Evolutionary conservation across 306 rosid genomes (phyloP).

Genomic region (Cucurbita moschata): DNA sequence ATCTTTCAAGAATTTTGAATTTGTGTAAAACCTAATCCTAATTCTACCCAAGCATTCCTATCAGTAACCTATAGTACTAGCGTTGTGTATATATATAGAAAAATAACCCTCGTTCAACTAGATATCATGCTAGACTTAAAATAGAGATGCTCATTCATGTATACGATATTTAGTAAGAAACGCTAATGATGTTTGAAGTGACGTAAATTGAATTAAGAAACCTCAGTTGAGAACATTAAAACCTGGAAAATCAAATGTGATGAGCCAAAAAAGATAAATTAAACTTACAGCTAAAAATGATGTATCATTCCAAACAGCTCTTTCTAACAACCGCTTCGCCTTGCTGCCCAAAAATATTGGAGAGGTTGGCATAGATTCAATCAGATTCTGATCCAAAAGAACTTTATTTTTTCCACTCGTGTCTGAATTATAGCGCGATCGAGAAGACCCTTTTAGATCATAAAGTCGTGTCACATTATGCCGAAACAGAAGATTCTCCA

Average conservation of each 20-base stretch:
- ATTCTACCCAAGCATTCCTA: not conserved
- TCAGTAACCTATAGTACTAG: not conserved
- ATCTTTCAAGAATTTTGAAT: not conserved
- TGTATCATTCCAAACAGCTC: constrained; percentile 98
- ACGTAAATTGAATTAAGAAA: not conserved
- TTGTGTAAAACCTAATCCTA: not conserved
- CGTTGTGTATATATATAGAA: not conserved
- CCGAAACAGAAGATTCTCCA: constrained; percentile 89
- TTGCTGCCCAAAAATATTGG: constrained; percentile 93
- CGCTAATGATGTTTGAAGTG: not conserved
- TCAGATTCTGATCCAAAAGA: constrained; percentile 82
- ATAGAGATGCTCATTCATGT: not conserved
- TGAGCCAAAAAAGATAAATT: constrained; percentile 3
- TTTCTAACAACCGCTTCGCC: constrained; percentile 70
- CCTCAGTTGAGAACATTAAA: not conserved
- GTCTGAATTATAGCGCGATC: constrained; percentile 86
- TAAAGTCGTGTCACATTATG: constrained; percentile 66
- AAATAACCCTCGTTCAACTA: not conserved
- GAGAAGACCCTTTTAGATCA: constrained; percentile 89
- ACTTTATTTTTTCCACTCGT: constrained; percentile 69
- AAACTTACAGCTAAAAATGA: constrained; percentile 84
- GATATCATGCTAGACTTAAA: not conserved
- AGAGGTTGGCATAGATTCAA: constrained; percentile 97
- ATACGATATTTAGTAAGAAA: not conserved
- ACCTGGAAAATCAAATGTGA: not conserved